phyloP scores from a whole-genome alignment of 129 eudicot genomes.

The Flaveria ramosissima region DNA sequence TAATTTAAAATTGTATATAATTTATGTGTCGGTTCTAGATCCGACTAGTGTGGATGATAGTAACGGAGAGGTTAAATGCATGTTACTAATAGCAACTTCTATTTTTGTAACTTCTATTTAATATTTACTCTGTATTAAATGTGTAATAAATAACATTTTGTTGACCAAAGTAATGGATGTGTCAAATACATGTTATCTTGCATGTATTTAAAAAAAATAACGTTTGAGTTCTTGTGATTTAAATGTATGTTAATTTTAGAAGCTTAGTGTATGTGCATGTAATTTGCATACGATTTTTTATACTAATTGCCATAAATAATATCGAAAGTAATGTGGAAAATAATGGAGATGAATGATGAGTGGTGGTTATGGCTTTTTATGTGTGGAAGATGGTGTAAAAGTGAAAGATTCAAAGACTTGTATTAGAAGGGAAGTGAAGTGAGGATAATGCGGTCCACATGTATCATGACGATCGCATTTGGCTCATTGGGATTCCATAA shows the following conservation, averaged over 20 bases:
- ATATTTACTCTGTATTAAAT: no score
- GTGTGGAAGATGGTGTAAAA: constrained; percentile 29
- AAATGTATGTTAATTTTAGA: neutral
- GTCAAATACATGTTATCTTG: neutral
- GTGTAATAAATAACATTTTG: neutral
- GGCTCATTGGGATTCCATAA: neutral
- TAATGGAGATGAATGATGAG: constrained; percentile 18
- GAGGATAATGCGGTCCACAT: constrained; percentile 32
- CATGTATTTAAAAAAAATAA: neutral
- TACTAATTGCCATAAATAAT: neutral
- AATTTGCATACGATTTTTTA: neutral
- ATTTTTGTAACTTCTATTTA: no score
- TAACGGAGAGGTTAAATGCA: no score
- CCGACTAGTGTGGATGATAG: no score
- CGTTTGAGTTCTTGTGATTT: neutral
- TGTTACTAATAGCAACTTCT: no score
- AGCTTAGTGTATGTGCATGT: neutral
- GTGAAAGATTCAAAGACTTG: constrained; percentile 30
- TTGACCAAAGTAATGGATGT: neutral
- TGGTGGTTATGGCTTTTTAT: constrained; percentile 30
- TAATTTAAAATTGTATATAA: no score
- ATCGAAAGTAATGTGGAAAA: neutral
- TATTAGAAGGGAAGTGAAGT: constrained; percentile 30
- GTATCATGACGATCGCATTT: constrained; percentile 27
- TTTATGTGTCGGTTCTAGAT: no score